phyloP scores from a whole-genome alignment of 192 early-diverging fungal genomes.

The Coemansia umbellata region DNA sequence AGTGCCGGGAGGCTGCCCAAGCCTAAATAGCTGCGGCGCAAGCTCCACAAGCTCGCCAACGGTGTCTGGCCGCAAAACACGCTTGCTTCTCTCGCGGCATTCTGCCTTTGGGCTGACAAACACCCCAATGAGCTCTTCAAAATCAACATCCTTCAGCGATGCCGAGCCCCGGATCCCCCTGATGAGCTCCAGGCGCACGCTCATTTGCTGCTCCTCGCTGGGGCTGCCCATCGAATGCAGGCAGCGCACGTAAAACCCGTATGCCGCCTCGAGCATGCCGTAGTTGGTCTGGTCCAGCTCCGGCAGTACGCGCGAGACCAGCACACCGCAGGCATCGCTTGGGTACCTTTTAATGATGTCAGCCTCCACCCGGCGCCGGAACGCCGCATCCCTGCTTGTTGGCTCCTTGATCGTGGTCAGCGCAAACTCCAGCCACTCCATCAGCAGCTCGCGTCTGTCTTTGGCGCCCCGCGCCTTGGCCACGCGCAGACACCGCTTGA shows the following conservation, averaged over 20 bases:
- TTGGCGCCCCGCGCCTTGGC: background rate
- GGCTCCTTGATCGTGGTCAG: constrained; percentile 21
- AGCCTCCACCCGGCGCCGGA: constrained; percentile 11
- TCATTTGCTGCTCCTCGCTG: background rate
- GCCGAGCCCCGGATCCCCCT: background rate
- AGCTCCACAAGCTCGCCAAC: constrained; percentile 5
- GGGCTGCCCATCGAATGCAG: background rate
- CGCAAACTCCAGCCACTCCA: constrained; percentile 42
- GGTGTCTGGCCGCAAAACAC: background rate
- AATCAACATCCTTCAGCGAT: background rate
- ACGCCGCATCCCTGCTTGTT: background rate
- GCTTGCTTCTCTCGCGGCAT: background rate
- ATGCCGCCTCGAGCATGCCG: constrained; percentile 6
- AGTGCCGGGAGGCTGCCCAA: background rate
- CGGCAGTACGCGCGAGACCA: constrained; percentile 7
- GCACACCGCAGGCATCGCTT: background rate
- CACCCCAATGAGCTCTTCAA: background rate
- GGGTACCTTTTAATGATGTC: constrained; percentile 11
- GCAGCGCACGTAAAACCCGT: constrained; percentile 14
- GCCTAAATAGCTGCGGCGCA: background rate
- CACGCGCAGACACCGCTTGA: constrained; percentile 22
- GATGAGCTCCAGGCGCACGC: constrained; percentile 9
- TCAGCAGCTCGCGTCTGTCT: constrained; percentile 12
- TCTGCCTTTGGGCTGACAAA: background rate
- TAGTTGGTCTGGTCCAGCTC: constrained; percentile 25